Evolutionary conservation across 768 basidiomycete genomes (phyloP), one percentile per base, ranked within the genome.

Genomic region (Hypsizygus marmoreus): DNA sequence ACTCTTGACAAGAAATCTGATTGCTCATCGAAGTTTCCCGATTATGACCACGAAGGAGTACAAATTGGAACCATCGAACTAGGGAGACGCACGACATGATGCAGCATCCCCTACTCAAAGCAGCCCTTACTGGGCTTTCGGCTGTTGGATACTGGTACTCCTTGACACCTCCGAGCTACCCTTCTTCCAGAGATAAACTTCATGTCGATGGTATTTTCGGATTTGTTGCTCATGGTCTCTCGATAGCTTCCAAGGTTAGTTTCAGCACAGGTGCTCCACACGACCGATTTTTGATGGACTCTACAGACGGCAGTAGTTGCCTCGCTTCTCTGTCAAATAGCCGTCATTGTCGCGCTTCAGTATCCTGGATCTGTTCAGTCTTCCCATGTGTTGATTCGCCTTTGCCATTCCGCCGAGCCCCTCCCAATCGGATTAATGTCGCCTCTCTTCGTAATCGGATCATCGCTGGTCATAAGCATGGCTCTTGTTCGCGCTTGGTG

Each of bases 101-200:
- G 26, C 26, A 42, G n/a, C 19, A 25, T 29, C 29, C 28, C 29
- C 17, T 11, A 19, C n/a, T 31, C 19, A 42, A 42, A 20, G 14
- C 22, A 5, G 14, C 20, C 28, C 40, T 42, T 7, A 31, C 26
- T 10, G 40, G 19, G 2, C 29, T 42, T 14, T n/a, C 40, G 5
- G 40, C 40, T 20, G 26, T 20, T 30, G 40, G 28, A 7, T 42
- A 42, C 40, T 42, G 40, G 40, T 42, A 29, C 40, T 42, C 40
- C 7, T 31, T 42, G 29, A 42, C 40, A 4, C 40, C 40, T 2
- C 40, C 40, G 14, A 31, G 14, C 29, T 31, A 42, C 12, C 40
- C 40, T 12, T 42, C 40, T 12, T n/a, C 16, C 19, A 42, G 31
- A 31, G 40, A 42, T 29, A 30, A 42, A 19, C 40, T 42, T 20